phyloP scores from a whole-genome alignment of 495 filamentous ascomycete species.

The Penicillium mononematosum region DNA sequence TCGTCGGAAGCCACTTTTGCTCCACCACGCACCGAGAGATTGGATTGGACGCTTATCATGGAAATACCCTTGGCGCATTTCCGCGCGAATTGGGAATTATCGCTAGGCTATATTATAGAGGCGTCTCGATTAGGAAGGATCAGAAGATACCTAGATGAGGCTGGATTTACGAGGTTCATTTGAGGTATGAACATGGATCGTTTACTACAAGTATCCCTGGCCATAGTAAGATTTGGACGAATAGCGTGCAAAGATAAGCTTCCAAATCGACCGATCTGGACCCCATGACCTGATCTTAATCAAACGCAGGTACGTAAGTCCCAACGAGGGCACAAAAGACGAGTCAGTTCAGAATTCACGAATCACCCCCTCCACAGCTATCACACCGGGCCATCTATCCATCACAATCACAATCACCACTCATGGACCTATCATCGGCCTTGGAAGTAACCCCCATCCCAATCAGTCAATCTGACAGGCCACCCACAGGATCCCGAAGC shows the following conservation, averaged over 20 bases:
- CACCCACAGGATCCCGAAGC: not conserved
- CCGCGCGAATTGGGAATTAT: not conserved
- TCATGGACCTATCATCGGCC: not conserved
- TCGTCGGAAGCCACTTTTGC: not conserved
- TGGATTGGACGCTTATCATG: not conserved
- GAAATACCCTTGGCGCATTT: not conserved
- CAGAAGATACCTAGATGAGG: not conserved
- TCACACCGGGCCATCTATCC: not conserved
- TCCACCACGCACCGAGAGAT: not conserved
- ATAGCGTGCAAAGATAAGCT: too few species aligned
- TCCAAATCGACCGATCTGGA: not conserved
- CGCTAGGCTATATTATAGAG: not conserved
- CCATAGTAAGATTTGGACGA: too few species aligned
- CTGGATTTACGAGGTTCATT: not conserved
- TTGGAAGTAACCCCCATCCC: not conserved
- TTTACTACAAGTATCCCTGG: too few species aligned
- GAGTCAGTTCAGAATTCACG: not conserved
- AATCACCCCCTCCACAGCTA: not conserved
- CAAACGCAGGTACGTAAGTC: not conserved
- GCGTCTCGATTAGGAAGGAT: not conserved
- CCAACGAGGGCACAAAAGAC: not conserved
- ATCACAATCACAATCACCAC: not conserved
- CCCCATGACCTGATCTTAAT: not conserved
- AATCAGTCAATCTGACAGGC: not conserved
- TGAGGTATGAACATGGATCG: too few species aligned